Percentiles rank a stretch among this genome's conserved stretches.
phyloP scores from a whole-genome alignment of 345 rosid species.

The Salix exigua region DNA sequence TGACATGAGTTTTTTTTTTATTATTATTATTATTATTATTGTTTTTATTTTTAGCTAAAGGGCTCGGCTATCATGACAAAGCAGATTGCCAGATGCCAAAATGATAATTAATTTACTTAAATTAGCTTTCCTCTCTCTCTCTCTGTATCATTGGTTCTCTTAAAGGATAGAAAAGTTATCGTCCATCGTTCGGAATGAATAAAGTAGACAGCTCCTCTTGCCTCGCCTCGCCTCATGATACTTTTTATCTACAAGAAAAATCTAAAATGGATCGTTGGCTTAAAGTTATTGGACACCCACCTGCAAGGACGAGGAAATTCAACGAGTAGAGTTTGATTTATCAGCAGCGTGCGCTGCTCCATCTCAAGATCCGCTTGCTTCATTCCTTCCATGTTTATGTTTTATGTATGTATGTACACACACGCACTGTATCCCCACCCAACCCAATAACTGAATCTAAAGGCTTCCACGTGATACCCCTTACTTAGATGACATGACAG shows the following conservation, averaged over 20 bases:
- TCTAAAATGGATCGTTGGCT: neutral
- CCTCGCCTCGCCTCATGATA: slow-evolving; percentile 17
- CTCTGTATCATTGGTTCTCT: slow-evolving; percentile 21
- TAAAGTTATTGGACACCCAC: slow-evolving; percentile 7
- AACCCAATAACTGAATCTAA: slow-evolving; percentile 21
- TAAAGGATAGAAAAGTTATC: slow-evolving; percentile 15
- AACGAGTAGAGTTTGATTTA: no score
- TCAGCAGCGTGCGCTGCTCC: no score
- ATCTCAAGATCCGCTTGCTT: no score
- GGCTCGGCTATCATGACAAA: slow-evolving; percentile 24
- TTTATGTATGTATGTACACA: no score
- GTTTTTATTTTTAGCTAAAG: slow-evolving; percentile 15
- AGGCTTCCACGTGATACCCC: neutral
- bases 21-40: neutral
- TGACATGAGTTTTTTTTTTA: neutral
- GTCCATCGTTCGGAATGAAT: slow-evolving; percentile 21
- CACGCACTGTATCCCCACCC: no score
- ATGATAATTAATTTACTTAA: slow-evolving; percentile 48
- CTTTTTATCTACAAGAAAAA: slow-evolving; percentile 24
- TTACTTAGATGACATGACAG: no score
- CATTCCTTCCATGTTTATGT: no score
- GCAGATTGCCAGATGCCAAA: slow-evolving; percentile 33
- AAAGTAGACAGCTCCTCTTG: slow-evolving; percentile 15
- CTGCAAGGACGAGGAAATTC: neutral
- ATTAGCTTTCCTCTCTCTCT: slow-evolving; percentile 14